Percentiles rank a stretch among this genome's conserved stretches.
These are phyloP conservation scores for Zoysia matrella DNA, from an alignment of 202 grass and related monocot species.

Conservation along the genomic window DNA sequence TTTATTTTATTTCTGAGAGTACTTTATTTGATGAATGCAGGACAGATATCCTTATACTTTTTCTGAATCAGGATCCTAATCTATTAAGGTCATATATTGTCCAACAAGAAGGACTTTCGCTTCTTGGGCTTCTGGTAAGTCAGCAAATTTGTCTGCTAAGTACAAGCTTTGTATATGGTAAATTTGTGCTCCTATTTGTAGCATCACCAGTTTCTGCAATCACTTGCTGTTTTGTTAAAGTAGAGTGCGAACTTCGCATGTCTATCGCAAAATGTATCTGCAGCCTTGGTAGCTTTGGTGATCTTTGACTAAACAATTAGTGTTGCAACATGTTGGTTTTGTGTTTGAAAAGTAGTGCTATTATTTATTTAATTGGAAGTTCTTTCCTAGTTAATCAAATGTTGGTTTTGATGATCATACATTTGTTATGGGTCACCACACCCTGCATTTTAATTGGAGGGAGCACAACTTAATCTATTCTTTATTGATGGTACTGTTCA, in stretches of 20 bases:
- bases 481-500: constrained; percentile 1
- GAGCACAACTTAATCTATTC: not conserved
- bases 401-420: not conserved
- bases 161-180: constrained; percentile 10
- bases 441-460: not conserved
- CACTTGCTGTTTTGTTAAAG: not conserved
- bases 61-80: constrained; percentile 97
- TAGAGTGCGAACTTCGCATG: not conserved
- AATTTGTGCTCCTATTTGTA: not conserved
- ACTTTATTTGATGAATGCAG: constrained; percentile 69
- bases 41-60: constrained; percentile 95
- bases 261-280: not conserved
- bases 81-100: constrained; percentile 90
- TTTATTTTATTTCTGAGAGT: constrained; percentile 31
- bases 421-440: not conserved
- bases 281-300: not conserved
- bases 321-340: not conserved
- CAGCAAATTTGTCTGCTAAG: constrained; percentile 12
- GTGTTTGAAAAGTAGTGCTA: not conserved
- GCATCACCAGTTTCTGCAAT: not conserved
- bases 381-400: not conserved
- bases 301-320: not conserved
- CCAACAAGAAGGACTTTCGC: constrained; percentile 91
- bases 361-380: not conserved
- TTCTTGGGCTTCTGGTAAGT: constrained; percentile 95